Evolutionary conservation across 257 asterid genomes (phyloP), one percentile per base, ranked within the genome.

Genomic region (Voacanga thouarsii): DNA sequence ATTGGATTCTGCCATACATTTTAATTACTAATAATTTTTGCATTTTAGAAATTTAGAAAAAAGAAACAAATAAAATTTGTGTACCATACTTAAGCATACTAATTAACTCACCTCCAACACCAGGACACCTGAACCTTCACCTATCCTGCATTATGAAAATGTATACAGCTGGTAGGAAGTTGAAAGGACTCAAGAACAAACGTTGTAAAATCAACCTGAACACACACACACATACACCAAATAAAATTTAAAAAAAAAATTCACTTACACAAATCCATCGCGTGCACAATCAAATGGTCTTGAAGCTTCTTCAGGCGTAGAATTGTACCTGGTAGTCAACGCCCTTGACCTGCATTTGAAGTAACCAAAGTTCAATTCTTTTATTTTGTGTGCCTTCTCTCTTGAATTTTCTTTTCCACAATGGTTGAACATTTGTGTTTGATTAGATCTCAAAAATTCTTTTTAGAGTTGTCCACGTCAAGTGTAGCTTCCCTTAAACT

Each of bases 191-290:
- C 53, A 53, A 79, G 71, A 74, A 50, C 78, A 39, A 80, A 56
- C 75, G 57, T 43, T 53, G 66, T 18, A 83, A 47, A 61, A 60
- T 39, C 41, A 60, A 69, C 64, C 55, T 73, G 15, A 15, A 30
- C 63, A 63, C 28, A 63, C 9, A 69, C 64, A 39, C 43, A 51
- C 37, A 33, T 2, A 33, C 37, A 33, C 37, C n/a, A 51, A 51
- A 15, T 2, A 51, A 51, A 49, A 51, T n/a, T n/a, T n/a, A n/a
- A 43, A 43, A 43, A 43, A 43, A 43, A 43, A 43, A 43, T 43
- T 75, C 75, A 88, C 97, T 91, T 80, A 91, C 99, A 95, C 98
- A 87, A 95, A 95, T 47, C 99, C 99, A 88, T 95, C 98, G 67
- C 99, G 98, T 16, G 82, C 96, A 84, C 92, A 84, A 76, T 95